These are phyloP conservation scores for Boechera stricta DNA, from an alignment of 345 rosid species.

Conservation along the genomic window DNA sequence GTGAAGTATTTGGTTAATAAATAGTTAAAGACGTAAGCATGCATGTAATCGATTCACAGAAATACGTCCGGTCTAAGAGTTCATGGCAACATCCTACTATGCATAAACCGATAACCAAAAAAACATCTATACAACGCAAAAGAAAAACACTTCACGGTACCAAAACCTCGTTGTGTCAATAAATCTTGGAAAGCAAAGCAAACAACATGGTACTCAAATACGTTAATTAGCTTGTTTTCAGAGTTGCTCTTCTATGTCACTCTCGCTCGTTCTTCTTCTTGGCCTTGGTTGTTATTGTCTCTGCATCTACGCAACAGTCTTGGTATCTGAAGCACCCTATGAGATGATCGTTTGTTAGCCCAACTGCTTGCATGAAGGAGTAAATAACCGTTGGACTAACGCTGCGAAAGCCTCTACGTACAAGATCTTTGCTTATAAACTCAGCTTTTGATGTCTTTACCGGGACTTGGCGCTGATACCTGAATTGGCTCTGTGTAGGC, in stretches of 20 bases:
- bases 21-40: not conserved
- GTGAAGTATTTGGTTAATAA: conserved; percentile 2
- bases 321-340: conserved; percentile 83
- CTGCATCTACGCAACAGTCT: conserved; percentile 62
- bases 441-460: conserved; percentile 95
- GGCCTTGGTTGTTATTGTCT: conserved; percentile 32
- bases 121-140: conserved; percentile 23
- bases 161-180: conserved; percentile 26
- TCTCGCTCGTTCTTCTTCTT: conserved; percentile 43
- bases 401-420: conserved; percentile 88
- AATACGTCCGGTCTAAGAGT: conserved; percentile 9
- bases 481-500: conserved; percentile 74
- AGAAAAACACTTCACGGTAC: not conserved
- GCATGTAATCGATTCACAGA: not conserved
- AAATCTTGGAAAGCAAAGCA: conserved; percentile 16
- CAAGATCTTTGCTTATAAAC: conserved; percentile 89
- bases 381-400: conserved; percentile 88
- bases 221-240: conserved; percentile 27
- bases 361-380: conserved; percentile 91
- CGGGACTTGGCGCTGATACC: conserved; percentile 85
- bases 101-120: conserved; percentile 6
- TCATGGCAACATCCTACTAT: not conserved
- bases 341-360: conserved; percentile 91
- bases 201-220: conserved; percentile 36
- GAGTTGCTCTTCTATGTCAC: conserved; percentile 20